phyloP scores from a whole-genome alignment of 192 early-diverging fungal genomes.

The Radiomyces spectabilis region DNA sequence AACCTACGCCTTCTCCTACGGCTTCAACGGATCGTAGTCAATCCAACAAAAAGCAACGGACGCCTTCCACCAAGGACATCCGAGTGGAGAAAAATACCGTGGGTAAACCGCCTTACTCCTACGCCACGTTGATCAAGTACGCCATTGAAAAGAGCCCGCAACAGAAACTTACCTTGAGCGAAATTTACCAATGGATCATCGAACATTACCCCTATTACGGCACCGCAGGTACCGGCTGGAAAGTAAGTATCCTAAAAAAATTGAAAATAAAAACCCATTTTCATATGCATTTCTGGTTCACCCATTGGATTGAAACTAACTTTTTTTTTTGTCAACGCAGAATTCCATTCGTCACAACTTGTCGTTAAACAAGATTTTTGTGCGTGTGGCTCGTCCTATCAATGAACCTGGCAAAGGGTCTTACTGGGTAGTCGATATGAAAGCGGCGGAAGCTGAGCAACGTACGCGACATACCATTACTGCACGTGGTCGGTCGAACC shows the following conservation, averaged over 20 bases:
- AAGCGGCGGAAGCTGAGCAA: slow-evolving; percentile 23
- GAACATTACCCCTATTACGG: slow-evolving; percentile 69
- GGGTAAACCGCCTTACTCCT: slow-evolving; percentile 70
- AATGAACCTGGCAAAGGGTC: slow-evolving; percentile 85
- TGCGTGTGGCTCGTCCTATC: slow-evolving; percentile 65
- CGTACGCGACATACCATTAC: slow-evolving; percentile 3
- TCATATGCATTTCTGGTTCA: neutral
- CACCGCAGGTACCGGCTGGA: slow-evolving; percentile 58
- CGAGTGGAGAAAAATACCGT: slow-evolving; percentile 25
- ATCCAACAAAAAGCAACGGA: slow-evolving; percentile 1
- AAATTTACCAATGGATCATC: slow-evolving; percentile 74
- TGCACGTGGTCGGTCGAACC: slow-evolving; percentile 18
- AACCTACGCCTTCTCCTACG: neutral
- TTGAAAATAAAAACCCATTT: neutral
- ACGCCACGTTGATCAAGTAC: slow-evolving; percentile 71
- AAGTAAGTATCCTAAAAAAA: slow-evolving; percentile 11
- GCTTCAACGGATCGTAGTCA: too few relatives aligned
- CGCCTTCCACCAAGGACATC: slow-evolving; percentile 9
- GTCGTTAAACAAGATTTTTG: slow-evolving; percentile 76
- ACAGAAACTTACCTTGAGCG: slow-evolving; percentile 65
- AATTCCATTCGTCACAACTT: slow-evolving; percentile 86
- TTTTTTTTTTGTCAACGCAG: slow-evolving; percentile 32
- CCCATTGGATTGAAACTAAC: neutral
- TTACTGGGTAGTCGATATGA: slow-evolving; percentile 71
- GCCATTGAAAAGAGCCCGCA: slow-evolving; percentile 61